A percentile compares a stretch with the other conserved stretches of the same genome.
Conservation (phyloP, 2,329 filamentous ascomycete species). For the Lachnum nothofagi region DNA sequence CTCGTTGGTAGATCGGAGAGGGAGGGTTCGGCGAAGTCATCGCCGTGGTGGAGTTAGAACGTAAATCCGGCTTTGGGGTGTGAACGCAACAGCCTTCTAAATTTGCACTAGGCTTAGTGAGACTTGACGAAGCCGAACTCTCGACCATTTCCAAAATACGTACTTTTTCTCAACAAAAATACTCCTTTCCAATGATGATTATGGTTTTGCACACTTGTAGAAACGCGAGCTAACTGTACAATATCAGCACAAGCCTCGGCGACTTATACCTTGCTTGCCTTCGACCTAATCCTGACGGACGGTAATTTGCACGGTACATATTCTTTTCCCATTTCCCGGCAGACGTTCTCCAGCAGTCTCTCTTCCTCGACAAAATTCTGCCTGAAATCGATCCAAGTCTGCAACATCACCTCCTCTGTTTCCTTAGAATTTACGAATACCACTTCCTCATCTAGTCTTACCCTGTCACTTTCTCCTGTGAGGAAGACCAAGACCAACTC, state of each 20-base stretch:
- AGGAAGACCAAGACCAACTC: constrained; percentile 25
- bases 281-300: constrained; percentile 22
- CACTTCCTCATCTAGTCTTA: constrained; percentile 10
- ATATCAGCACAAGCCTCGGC: background rate
- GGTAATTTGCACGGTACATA: constrained; percentile 25
- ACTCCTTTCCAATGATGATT: no score
- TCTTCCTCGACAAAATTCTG: constrained; percentile 27
- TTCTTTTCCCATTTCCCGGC: constrained; percentile 15
- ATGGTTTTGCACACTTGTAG: no score
- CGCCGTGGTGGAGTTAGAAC: no score
- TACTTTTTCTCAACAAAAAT: no score
- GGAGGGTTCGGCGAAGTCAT: no score
- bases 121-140: no score
- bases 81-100: no score
- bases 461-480: background rate
- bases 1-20: no score
- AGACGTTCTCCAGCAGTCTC: constrained; percentile 23
- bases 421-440: constrained; percentile 19
- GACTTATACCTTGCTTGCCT: constrained; percentile 2
- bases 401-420: constrained; percentile 19
- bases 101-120: no score
- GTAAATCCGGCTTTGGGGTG: no score
- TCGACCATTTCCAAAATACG: no score
- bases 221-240: no score
- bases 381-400: constrained; percentile 28